phyloP scores from a whole-genome alignment of 352 stramenopile genomes.

The Globisporangium alternatum region DNA sequence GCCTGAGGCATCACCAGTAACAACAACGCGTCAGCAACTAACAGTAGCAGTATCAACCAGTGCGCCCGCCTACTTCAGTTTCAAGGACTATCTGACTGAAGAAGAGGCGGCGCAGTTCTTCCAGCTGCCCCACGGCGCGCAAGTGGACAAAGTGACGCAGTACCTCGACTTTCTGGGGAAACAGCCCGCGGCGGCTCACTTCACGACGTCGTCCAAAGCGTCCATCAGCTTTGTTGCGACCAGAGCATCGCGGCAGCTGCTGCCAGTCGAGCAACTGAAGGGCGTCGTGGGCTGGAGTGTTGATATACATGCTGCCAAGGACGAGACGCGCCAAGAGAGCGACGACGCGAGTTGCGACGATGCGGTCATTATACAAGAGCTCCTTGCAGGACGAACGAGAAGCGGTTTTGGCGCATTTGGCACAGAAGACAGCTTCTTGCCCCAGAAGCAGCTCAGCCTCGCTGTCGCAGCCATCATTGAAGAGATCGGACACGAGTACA shows the following conservation, averaged over 20 bases:
- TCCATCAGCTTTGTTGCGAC: conserved; percentile 44
- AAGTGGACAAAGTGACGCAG: conserved; percentile 56
- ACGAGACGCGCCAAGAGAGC: neutral
- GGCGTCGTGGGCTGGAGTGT: neutral
- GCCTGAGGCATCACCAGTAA: neutral
- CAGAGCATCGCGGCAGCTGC: neutral
- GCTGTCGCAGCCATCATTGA: conserved; percentile 49
- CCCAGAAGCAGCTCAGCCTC: conserved; percentile 64
- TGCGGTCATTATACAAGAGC: conserved; percentile 22
- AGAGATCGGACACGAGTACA: conserved; percentile 64
- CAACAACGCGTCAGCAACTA: neutral
- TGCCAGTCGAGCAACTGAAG: neutral
- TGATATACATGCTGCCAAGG: neutral
- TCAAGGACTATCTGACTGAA: conserved; percentile 56
- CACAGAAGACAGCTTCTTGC: conserved; percentile 53
- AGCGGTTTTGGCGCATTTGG: conserved; percentile 77
- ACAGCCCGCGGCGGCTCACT: conserved; percentile 42
- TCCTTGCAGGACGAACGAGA: conserved; percentile 43
- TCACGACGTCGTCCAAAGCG: conserved; percentile 51
- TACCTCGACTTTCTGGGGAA: conserved; percentile 64
- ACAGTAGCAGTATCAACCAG: neutral
- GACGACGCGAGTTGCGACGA: conserved; percentile 21
- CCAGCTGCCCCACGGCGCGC: conserved; percentile 36
- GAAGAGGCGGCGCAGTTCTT: conserved; percentile 54
- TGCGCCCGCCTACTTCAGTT: conserved; percentile 43